These are phyloP conservation scores for Wallacemonas sp. DNA, from an alignment of 208 protist species.

Conservation along the genomic window DNA sequence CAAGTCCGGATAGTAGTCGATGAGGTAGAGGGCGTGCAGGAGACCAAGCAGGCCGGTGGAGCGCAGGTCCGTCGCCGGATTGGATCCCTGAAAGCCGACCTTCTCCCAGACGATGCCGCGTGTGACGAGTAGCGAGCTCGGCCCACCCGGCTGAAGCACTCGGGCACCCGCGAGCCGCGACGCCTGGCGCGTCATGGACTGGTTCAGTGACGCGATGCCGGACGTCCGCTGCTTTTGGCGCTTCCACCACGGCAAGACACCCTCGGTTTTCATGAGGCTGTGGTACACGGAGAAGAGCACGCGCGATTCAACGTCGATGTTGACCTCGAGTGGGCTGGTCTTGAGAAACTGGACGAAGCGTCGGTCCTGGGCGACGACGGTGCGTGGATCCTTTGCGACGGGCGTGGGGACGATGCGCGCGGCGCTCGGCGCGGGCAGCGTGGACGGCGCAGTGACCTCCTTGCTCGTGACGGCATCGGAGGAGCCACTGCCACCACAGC, in stretches of 20 bases:
- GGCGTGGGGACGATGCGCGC: not conserved
- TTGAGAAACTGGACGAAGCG: conserved; percentile 33
- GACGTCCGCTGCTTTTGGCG: conserved; percentile 14
- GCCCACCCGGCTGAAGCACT: not conserved
- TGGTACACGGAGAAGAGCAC: conserved; percentile 69
- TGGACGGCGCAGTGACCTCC: not conserved
- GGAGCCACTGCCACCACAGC: conserved; percentile 19
- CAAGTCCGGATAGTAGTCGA: conserved; percentile 68
- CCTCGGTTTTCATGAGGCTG: conserved; percentile 21
- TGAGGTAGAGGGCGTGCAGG: conserved; percentile 67
- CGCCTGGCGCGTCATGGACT: conserved; percentile 6
- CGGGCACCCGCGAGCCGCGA: not conserved
- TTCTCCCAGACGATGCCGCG: conserved; percentile 50
- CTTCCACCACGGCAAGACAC: conserved; percentile 16
- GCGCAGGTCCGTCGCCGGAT: conserved; percentile 82
- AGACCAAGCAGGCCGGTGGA: conserved; percentile 71
- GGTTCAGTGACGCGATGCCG: conserved; percentile 9
- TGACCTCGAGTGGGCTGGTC: conserved; percentile 25
- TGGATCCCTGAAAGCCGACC: conserved; percentile 78
- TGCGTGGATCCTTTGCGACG: conserved; percentile 6
- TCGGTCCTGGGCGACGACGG: not conserved
- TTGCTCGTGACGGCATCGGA: conserved; percentile 10
- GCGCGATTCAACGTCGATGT: conserved; percentile 37
- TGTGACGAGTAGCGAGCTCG: conserved; percentile 8
- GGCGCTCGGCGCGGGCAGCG: not conserved